phyloP scores from a whole-genome alignment of 106 monocot species.

The Apostasia ramifera region DNA sequence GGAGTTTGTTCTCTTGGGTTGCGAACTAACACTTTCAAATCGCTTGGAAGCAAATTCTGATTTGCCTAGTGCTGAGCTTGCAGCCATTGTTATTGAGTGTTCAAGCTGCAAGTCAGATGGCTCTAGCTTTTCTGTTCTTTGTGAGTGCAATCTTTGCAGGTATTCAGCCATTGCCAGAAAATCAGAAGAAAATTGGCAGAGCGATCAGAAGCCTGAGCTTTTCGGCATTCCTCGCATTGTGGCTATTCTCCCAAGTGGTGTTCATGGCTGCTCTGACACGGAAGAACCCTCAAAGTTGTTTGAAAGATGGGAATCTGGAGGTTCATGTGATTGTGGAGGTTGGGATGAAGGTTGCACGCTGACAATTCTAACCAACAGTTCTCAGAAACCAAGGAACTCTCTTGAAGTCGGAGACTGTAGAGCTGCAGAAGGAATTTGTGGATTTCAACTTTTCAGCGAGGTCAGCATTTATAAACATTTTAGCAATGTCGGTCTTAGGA shows the following conservation, averaged over 20 bases:
- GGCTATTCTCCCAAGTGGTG: conserved; percentile 55
- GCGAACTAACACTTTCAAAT: conserved; percentile 24
- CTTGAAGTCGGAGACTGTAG: conserved; percentile 5
- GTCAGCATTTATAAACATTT: conserved; percentile 16
- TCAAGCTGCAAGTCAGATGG: conserved; percentile 7
- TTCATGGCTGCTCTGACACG: conserved; percentile 47
- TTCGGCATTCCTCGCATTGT: conserved; percentile 14
- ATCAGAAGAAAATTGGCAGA: conserved; percentile 4
- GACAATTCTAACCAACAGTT: conserved; percentile 32
- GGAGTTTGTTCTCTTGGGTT: conserved; percentile 60
- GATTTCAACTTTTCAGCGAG: conserved; percentile 56
- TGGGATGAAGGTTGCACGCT: conserved; percentile 92
- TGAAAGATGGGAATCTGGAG: conserved; percentile 79
- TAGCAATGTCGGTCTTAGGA: neutral
- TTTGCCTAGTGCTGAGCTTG: conserved; percentile 33
- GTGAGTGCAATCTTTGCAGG: neutral
- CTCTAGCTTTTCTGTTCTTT: neutral
- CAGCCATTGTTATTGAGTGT: conserved; percentile 42
- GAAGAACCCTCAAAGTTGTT: conserved; percentile 60
- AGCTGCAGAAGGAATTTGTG: conserved; percentile 12
- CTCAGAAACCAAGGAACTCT: conserved; percentile 5
- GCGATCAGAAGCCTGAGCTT: neutral
- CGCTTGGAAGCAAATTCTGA: conserved; percentile 1
- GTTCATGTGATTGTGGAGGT: conserved; percentile 94
- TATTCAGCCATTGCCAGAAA: neutral